Conservation (phyloP, 352 stramenopile species). For the Peronospora belbahrii region DNA sequence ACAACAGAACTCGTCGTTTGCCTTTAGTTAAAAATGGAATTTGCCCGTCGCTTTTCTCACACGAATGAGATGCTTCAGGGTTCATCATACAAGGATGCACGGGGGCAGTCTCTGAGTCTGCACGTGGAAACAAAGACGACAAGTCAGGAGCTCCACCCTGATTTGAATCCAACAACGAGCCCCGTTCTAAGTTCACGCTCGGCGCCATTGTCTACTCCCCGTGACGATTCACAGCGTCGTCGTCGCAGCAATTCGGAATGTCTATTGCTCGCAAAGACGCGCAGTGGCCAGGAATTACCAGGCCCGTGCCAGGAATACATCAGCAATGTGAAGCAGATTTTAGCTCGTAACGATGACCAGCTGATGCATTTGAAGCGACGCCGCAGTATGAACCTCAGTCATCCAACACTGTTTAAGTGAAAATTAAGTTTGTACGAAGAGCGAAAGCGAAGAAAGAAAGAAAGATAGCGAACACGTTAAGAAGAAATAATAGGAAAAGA, state of each 20-base stretch:
- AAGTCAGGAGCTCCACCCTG: slow-evolving; percentile 16
- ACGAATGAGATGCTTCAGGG: slow-evolving; percentile 29
- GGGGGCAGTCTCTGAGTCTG: slow-evolving; percentile 18
- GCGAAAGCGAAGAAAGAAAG: no score
- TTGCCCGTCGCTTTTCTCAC: slow-evolving; percentile 30
- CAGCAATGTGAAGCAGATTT: slow-evolving; percentile 75
- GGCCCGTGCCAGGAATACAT: slow-evolving; percentile 82
- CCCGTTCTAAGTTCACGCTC: slow-evolving; percentile 19
- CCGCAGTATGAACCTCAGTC: slow-evolving; percentile 56
- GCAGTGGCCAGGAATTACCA: slow-evolving; percentile 42
- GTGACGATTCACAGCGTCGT: slow-evolving; percentile 37
- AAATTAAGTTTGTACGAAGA: no score
- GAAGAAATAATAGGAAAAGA: no score
- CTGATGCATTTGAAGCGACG: slow-evolving; percentile 39
- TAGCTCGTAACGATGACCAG: slow-evolving; percentile 58
- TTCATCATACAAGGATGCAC: slow-evolving; percentile 18
- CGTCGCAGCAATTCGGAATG: slow-evolving; percentile 78
- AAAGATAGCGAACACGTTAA: no score
- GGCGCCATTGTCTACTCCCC: slow-evolving; percentile 25
- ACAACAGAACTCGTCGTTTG: no score
- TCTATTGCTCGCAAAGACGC: slow-evolving; percentile 59
- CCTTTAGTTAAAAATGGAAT: slow-evolving; percentile 22
- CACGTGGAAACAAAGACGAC: slow-evolving; percentile 45
- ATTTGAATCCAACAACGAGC: slow-evolving; percentile 14
- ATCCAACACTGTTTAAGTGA: slow-evolving; percentile 46